These are phyloP conservation scores for Coemansia sp. DNA, from an alignment of 371 early-diverging fungal species.

Conservation along the genomic window DNA sequence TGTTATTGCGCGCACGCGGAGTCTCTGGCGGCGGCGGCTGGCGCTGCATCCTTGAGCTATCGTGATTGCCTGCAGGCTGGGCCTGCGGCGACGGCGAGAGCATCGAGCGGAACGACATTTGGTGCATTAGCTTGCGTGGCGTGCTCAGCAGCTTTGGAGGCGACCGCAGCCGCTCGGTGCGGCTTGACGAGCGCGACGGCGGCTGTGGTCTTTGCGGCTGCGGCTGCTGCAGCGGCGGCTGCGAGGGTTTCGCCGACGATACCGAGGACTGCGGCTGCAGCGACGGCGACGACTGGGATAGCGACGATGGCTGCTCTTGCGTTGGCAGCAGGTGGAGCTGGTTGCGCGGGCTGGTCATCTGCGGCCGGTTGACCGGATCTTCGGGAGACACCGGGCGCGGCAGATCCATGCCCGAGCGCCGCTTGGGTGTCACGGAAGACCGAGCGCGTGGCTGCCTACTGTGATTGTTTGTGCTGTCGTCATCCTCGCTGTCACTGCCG, in stretches of 20 bases:
- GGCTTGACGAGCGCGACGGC: too few relatives aligned
- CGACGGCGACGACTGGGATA: too few relatives aligned
- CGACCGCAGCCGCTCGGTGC: too few relatives aligned
- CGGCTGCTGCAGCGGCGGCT: too few relatives aligned
- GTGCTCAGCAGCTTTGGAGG: not conserved
- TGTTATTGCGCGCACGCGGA: not conserved
- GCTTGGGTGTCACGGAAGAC: not conserved
- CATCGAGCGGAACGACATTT: slow-evolving; percentile 30
- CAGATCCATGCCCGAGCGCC: not conserved
- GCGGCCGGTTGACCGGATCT: not conserved
- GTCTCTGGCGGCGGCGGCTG: not conserved
- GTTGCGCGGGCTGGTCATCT: slow-evolving; percentile 7
- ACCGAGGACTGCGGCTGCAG: too few relatives aligned
- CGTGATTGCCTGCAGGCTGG: not conserved
- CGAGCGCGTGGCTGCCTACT: not conserved
- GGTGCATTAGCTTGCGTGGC: slow-evolving; percentile 32
- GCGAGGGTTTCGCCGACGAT: too few relatives aligned
- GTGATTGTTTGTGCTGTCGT: not conserved
- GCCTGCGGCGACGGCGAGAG: slow-evolving; percentile 15
- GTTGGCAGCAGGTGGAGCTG: not conserved
- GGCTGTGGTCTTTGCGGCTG: too few relatives aligned
- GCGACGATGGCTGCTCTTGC: too few relatives aligned
- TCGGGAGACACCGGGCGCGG: not conserved
- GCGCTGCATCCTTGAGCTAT: too few relatives aligned
- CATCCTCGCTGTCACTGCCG: not conserved